Percentiles rank a stretch among this genome's conserved stretches.
phyloP scores from a whole-genome alignment of 148 eudicot species.

The Fagopyrum esculentum region DNA sequence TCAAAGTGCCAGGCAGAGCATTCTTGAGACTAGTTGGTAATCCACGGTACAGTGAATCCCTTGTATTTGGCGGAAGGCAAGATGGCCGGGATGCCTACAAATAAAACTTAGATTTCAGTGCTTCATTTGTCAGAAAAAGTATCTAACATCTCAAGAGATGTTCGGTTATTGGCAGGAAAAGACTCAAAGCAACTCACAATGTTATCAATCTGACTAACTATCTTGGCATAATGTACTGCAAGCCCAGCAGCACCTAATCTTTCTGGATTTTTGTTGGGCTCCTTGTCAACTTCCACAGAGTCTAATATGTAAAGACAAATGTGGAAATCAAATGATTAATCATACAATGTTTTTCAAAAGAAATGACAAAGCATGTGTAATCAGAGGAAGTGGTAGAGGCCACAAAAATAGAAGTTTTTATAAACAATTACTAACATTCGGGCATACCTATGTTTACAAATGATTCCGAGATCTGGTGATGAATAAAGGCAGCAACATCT shows the following conservation, averaged over 20 bases:
- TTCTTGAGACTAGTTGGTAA: constrained; percentile 65
- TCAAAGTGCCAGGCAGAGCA: constrained; percentile 55
- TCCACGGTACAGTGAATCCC: constrained; percentile 75
- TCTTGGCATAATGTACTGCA: constrained; percentile 87
- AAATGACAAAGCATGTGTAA: not conserved
- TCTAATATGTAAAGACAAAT: constrained; percentile 23
- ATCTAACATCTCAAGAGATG: not conserved
- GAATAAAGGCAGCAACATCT: constrained; percentile 79
- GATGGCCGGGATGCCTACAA: constrained; percentile 77
- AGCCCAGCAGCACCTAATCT: constrained; percentile 86
- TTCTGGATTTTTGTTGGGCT: constrained; percentile 26
- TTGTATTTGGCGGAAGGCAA: constrained; percentile 76
- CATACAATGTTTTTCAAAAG: not conserved
- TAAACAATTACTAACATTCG: not conserved
- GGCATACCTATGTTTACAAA: constrained; percentile 65
- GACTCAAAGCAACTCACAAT: constrained; percentile 47
- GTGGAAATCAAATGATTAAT: not conserved
- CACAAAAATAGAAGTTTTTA: not conserved
- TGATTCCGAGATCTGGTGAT: constrained; percentile 61
- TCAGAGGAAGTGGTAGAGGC: not conserved
- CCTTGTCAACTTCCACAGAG: constrained; percentile 18
- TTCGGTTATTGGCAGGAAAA: not conserved
- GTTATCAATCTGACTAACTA: constrained; percentile 83
- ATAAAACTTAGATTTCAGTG: not conserved
- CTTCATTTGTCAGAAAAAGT: constrained; percentile 4